Conservation (phyloP, 495 filamentous ascomycete species). For the Penicillium salamii region DNA sequence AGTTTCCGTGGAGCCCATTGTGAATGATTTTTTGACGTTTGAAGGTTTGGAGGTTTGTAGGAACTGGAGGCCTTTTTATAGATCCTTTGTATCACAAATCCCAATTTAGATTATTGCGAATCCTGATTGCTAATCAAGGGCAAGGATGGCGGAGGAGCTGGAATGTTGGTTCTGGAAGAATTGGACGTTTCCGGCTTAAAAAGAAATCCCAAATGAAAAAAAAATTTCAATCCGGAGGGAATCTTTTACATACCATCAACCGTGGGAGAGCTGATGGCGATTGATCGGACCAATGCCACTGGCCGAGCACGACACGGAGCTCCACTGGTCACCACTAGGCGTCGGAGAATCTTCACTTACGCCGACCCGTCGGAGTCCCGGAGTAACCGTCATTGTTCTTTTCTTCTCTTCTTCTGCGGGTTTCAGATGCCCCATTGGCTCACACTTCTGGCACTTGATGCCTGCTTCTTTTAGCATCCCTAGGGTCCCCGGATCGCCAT, state of each 20-base stretch:
- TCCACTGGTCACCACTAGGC: constrained; percentile 18
- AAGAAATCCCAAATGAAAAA: neutral
- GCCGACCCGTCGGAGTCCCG: constrained; percentile 25
- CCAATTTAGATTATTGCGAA: constrained; percentile 2
- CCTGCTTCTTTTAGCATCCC: no score
- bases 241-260: constrained; percentile 2
- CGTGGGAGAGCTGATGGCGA: constrained; percentile 7
- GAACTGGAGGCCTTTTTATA: constrained; percentile 11
- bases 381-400: constrained; percentile 4
- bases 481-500: no score
- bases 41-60: no score
- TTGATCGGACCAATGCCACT: constrained; percentile 17
- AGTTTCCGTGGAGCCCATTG: constrained; percentile 31
- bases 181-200: neutral
- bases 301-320: constrained; percentile 8
- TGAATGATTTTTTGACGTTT: no score
- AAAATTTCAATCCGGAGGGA: neutral
- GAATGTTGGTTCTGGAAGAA: constrained; percentile 1
- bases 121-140: constrained; percentile 9
- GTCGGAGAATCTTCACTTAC: constrained; percentile 17
- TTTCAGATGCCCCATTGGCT: no score
- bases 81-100: constrained; percentile 16
- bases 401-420: no score
- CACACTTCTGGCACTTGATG: no score
- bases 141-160: constrained; percentile 1